Evolutionary conservation across 306 rosid species (phyloP).

Genomic region (Alnus glutinosa): DNA sequence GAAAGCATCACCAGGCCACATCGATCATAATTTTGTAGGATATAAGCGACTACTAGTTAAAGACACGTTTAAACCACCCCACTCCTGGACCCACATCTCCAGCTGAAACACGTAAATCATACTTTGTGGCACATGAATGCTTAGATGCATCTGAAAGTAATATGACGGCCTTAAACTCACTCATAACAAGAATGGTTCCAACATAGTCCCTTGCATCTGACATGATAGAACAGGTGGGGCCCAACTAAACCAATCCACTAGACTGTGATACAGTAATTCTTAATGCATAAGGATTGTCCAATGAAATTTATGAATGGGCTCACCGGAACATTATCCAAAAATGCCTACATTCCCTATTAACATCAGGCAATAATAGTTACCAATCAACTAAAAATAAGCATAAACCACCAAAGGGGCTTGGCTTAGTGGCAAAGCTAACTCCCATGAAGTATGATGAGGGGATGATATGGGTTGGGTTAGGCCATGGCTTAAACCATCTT

Average conservation of each 20-base stretch:
- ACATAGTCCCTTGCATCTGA: neutral
- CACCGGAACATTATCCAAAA: neutral
- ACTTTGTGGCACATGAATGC: neutral
- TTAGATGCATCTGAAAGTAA: neutral
- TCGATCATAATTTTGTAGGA: too few relatives aligned
- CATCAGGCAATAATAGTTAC: neutral
- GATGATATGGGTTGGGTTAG: too few relatives aligned
- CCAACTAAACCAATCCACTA: neutral
- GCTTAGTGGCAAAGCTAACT: too few relatives aligned
- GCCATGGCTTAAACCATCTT: too few relatives aligned
- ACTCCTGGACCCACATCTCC: neutral
- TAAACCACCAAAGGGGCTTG: too few relatives aligned
- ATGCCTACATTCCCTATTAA: neutral
- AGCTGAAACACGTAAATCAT: neutral
- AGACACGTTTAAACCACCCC: too few relatives aligned
- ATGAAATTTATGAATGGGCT: neutral
- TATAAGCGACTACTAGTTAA: too few relatives aligned
- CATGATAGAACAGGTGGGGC: neutral
- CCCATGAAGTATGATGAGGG: too few relatives aligned
- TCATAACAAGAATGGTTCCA: neutral
- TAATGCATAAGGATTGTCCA: neutral
- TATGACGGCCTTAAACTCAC: neutral
- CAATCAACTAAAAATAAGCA: neutral
- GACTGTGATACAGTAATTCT: neutral
- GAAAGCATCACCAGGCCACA: neutral